phyloP scores from a whole-genome alignment of 306 rosid genomes.

The Dalbergia cultrata region DNA sequence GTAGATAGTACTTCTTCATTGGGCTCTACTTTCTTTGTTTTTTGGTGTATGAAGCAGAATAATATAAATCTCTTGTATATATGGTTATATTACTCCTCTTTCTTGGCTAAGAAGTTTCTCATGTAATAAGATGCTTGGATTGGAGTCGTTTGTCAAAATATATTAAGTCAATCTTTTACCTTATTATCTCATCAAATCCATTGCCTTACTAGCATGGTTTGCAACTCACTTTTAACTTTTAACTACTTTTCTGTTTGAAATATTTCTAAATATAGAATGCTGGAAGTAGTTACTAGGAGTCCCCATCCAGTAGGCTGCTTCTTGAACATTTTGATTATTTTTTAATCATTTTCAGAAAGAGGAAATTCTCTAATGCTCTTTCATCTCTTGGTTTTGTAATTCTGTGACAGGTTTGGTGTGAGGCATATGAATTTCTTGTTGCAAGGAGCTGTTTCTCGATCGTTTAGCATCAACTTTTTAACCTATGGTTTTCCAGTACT shows the following conservation, averaged over 20 bases:
- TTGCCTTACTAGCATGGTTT: slow-evolving; percentile 30
- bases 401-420: slow-evolving; percentile 72
- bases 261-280: slow-evolving; percentile 10
- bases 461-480: slow-evolving; percentile 88
- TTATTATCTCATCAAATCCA: slow-evolving; percentile 28
- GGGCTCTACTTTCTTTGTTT: background rate
- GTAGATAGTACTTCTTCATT: slow-evolving; percentile 20
- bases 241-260: slow-evolving; percentile 28
- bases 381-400: slow-evolving; percentile 33
- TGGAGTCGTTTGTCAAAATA: background rate
- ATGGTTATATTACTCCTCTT: slow-evolving; percentile 27
- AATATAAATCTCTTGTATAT: slow-evolving; percentile 7
- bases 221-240: slow-evolving; percentile 22
- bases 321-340: slow-evolving; percentile 8
- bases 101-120: slow-evolving; percentile 33
- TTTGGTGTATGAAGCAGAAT: background rate
- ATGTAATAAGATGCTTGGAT: slow-evolving; percentile 20
- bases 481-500: slow-evolving; percentile 95
- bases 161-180: background rate
- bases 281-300: slow-evolving; percentile 5
- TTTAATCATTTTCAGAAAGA: background rate
- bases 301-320: slow-evolving; percentile 17
- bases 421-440: slow-evolving; percentile 72
- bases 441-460: slow-evolving; percentile 77
- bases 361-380: background rate